phyloP scores from a whole-genome alignment of 2,329 filamentous ascomycete genomes.

The Sclerotinia nivalis region DNA sequence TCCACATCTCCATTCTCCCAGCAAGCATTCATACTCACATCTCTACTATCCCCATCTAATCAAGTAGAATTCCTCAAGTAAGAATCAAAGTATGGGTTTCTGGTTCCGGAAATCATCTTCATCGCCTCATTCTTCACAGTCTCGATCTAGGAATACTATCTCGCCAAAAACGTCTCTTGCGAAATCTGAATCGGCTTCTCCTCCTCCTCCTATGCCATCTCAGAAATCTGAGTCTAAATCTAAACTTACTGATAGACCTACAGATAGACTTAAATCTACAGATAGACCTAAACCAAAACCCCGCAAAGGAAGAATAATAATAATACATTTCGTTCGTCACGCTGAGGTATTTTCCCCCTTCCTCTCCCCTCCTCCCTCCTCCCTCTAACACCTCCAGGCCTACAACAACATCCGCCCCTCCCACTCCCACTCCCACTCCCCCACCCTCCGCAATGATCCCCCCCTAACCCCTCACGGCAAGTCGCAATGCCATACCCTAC shows the following conservation, averaged over 20 bases:
- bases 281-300: not conserved
- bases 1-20: too few species aligned
- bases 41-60: too few species aligned
- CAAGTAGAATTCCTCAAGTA: not conserved
- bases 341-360: not conserved
- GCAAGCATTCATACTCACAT: too few species aligned
- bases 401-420: not conserved
- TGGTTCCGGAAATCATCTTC: not conserved
- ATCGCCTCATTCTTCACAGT: too few species aligned
- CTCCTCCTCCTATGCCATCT: not conserved
- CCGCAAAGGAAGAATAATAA: not conserved
- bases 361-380: not conserved
- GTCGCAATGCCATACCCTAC: not conserved
- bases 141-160: not conserved
- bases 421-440: too few species aligned
- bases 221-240: not conserved
- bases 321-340: not conserved
- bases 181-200: not conserved
- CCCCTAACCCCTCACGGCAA: not conserved
- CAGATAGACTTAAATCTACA: too few species aligned
- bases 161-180: too few species aligned
- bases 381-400: not conserved
- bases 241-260: not conserved
- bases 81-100: not conserved
- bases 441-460: not conserved